phyloP scores from a whole-genome alignment of 2,329 filamentous ascomycete genomes.

The Penicillium sp. region DNA sequence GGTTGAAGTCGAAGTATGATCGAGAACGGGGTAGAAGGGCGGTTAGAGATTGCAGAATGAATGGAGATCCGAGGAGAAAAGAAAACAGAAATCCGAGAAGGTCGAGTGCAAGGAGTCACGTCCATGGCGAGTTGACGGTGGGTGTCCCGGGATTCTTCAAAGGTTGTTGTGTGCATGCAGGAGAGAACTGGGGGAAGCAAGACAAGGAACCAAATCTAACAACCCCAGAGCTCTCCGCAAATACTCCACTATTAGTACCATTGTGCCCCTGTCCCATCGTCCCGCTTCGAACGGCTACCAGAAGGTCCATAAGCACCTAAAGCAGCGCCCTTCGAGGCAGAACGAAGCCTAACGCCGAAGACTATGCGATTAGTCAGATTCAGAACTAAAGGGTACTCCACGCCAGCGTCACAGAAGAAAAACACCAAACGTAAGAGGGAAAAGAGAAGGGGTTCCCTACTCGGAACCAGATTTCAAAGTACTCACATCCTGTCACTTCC shows the following conservation, averaged over 20 bases:
- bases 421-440: slow-evolving; percentile 80
- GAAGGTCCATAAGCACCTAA: slow-evolving; percentile 48
- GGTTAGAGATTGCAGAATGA: slow-evolving; percentile 37
- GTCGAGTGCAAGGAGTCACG: slow-evolving; percentile 31
- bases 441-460: slow-evolving; percentile 74
- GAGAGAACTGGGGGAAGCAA: slow-evolving; percentile 23
- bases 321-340: slow-evolving; percentile 71
- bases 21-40: slow-evolving; percentile 36
- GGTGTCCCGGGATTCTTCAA: slow-evolving; percentile 31
- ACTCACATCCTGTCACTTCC: slow-evolving; percentile 97
- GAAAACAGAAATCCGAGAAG: slow-evolving; percentile 34
- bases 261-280: slow-evolving; percentile 53
- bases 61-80: slow-evolving; percentile 35
- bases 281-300: slow-evolving; percentile 55
- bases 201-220: slow-evolving; percentile 2
- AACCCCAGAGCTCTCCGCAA: slow-evolving; percentile 24
- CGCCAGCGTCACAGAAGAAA: slow-evolving; percentile 70
- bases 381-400: slow-evolving; percentile 67
- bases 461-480: slow-evolving; percentile 70
- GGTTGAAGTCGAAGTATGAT: slow-evolving; percentile 34
- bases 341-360: slow-evolving; percentile 83
- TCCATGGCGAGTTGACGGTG: slow-evolving; percentile 27
- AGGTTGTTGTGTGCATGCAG: slow-evolving; percentile 29
- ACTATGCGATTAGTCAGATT: slow-evolving; percentile 79
- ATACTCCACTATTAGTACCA: slow-evolving; percentile 46